Evolutionary conservation across 164 flowering plant genomes (phyloP).

Genomic region (Protea cynaroides): DNA sequence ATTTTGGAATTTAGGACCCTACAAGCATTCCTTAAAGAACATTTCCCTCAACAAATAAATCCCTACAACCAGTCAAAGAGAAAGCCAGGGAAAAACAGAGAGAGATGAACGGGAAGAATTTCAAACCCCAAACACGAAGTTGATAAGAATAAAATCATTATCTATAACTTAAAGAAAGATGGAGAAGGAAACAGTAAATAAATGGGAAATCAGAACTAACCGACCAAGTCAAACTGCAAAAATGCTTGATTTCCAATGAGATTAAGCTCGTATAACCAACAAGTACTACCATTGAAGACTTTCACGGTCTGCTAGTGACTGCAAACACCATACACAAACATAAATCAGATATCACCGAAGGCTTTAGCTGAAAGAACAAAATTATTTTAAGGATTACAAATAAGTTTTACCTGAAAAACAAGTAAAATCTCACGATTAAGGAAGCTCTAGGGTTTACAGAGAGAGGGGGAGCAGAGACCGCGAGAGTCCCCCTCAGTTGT

Average conservation of each 20-base stretch:
- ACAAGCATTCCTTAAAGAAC: constrained; percentile 6
- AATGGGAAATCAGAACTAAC: neutral
- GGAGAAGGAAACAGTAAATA: neutral
- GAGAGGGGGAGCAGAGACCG: too few relatives aligned
- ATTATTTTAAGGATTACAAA: too few relatives aligned
- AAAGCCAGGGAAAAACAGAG: neutral
- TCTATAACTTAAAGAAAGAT: too few relatives aligned
- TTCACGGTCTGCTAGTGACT: neutral
- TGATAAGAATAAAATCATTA: too few relatives aligned
- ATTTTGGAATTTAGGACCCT: constrained; percentile 7
- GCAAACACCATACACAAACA: too few relatives aligned
- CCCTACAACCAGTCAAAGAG: constrained; percentile 3
- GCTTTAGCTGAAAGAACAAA: too few relatives aligned
- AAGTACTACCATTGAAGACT: neutral
- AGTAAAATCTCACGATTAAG: too few relatives aligned
- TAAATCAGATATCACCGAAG: too few relatives aligned
- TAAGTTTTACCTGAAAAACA: too few relatives aligned
- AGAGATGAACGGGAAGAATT: neutral
- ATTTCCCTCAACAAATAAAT: neutral
- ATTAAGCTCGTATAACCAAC: neutral
- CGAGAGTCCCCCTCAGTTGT: too few relatives aligned
- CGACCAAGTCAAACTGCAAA: neutral
- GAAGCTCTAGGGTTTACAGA: too few relatives aligned
- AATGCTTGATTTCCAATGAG: neutral
- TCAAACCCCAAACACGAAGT: neutral